phyloP scores from a whole-genome alignment of 768 basidiomycete genomes.

The Suillus ampliporus region DNA sequence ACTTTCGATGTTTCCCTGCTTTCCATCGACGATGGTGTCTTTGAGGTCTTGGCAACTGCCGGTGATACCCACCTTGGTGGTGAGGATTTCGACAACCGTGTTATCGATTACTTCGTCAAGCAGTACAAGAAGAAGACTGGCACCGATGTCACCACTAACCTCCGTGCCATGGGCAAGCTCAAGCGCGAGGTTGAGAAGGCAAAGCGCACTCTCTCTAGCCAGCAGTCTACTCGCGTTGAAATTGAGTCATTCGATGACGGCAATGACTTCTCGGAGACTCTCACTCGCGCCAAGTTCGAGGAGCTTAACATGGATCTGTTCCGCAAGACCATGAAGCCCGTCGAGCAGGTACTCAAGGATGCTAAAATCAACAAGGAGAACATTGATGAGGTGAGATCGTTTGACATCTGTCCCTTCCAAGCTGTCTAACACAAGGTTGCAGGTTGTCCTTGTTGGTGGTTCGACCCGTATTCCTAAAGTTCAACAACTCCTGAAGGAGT shows the following conservation, averaged over 20 bases:
- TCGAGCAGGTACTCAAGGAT: constrained; percentile 98
- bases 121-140: constrained; percentile 92
- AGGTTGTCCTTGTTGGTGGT: constrained; percentile 93
- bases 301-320: constrained; percentile 99
- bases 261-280: constrained; percentile 96
- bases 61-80: constrained; percentile 96
- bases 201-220: constrained; percentile 90
- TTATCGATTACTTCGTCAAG: constrained; percentile 91
- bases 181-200: constrained; percentile 95
- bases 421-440: background rate
- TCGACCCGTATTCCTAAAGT: constrained; percentile 99
- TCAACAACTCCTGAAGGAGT: constrained; percentile 97
- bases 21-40: constrained; percentile 92
- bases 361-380: constrained; percentile 98
- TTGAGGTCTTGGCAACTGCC: constrained; percentile 88
- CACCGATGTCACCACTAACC: constrained; percentile 79
- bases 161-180: constrained; percentile 87
- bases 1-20: constrained; percentile 99
- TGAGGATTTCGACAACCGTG: constrained; percentile 94
- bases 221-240: constrained; percentile 90
- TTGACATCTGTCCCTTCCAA: background rate
- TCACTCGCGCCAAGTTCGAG: constrained; percentile 98
- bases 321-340: constrained; percentile 99
- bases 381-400: constrained; percentile 73
- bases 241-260: constrained; percentile 96